phyloP scores from a whole-genome alignment of 1,284 basidiomycete genomes.

The Phylloboletellus chloephorus region DNA sequence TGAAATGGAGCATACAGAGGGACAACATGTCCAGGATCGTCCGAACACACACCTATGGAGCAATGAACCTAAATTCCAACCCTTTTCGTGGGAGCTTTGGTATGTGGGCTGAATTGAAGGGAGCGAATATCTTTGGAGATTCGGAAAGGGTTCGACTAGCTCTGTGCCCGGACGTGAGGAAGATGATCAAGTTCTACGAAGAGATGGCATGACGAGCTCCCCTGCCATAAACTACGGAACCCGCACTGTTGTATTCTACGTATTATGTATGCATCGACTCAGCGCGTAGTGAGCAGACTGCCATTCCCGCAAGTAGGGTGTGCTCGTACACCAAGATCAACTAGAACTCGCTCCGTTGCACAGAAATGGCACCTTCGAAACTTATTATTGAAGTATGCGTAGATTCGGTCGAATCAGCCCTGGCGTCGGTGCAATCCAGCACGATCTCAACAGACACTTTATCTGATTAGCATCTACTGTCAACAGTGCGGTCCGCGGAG shows the following conservation, averaged over 20 bases:
- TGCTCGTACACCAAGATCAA: background rate
- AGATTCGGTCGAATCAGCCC: slow-evolving; percentile 71
- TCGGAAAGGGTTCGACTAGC: slow-evolving; percentile 60
- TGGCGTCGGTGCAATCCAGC: slow-evolving; percentile 44
- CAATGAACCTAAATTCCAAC: slow-evolving; percentile 21
- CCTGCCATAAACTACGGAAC: background rate
- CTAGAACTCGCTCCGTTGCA: background rate
- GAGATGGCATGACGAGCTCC: slow-evolving; percentile 24
- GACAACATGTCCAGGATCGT: slow-evolving; percentile 52
- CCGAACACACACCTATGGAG: slow-evolving; percentile 34
- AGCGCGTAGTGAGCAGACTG: background rate
- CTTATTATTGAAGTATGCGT: slow-evolving; percentile 68
- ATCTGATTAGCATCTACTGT: slow-evolving; percentile 8
- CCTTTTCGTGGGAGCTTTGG: slow-evolving; percentile 36
- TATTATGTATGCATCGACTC: background rate
- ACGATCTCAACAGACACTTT: background rate
- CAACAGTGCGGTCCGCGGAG: slow-evolving; percentile 59
- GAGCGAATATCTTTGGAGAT: slow-evolving; percentile 47
- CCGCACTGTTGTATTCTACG: background rate
- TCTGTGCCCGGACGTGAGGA: slow-evolving; percentile 57
- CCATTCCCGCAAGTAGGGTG: slow-evolving; percentile 7
- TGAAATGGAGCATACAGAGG: slow-evolving; percentile 51
- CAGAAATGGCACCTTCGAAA: slow-evolving; percentile 13
- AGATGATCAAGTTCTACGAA: slow-evolving; percentile 57
- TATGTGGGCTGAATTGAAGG: slow-evolving; percentile 50